phyloP scores from a whole-genome alignment of 2,329 filamentous ascomycete genomes.

The Raffaelea ambrosiae region DNA sequence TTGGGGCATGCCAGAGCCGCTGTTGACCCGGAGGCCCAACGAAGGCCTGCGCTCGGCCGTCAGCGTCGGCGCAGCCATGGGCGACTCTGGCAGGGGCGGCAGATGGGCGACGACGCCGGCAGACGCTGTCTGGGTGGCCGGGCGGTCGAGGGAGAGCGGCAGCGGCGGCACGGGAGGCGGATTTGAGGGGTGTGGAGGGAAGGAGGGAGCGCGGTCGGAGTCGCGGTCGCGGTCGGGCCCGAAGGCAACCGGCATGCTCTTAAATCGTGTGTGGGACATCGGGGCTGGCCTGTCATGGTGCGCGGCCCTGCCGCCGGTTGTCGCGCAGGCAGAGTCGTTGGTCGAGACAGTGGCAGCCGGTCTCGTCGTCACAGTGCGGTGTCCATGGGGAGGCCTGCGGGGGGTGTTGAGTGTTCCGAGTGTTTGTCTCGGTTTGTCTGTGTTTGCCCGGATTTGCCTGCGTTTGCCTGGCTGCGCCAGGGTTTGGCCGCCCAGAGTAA shows the following conservation, averaged over 20 bases:
- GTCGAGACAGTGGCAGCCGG: no score
- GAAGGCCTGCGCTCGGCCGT: conserved; percentile 17
- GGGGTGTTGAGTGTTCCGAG: no score
- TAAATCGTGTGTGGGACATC: neutral
- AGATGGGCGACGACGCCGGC: conserved; percentile 6
- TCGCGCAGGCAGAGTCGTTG: no score
- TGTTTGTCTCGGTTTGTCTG: no score
- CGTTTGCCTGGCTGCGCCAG: no score
- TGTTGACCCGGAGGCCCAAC: conserved; percentile 6
- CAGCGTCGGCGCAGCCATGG: conserved; percentile 12
- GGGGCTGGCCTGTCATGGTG: neutral
- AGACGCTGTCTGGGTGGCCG: neutral
- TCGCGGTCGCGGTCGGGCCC: conserved; percentile 14
- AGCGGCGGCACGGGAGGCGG: conserved; percentile 3
- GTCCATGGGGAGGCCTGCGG: no score
- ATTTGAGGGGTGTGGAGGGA: conserved; percentile 1
- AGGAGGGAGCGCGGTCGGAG: conserved; percentile 6
- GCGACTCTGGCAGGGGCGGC: conserved; percentile 18
- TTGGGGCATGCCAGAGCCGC: neutral
- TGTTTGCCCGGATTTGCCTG: no score
- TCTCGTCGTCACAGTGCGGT: no score
- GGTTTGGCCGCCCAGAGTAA: no score
- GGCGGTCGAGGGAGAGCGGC: conserved; percentile 13
- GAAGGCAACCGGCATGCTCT: neutral
- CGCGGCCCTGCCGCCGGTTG: neutral